A percentile compares a stretch with the other conserved stretches of the same genome.
These are phyloP conservation scores for Fusarium scirpi DNA, from an alignment of 2,329 filamentous ascomycete genomes.

Conservation along the genomic window DNA sequence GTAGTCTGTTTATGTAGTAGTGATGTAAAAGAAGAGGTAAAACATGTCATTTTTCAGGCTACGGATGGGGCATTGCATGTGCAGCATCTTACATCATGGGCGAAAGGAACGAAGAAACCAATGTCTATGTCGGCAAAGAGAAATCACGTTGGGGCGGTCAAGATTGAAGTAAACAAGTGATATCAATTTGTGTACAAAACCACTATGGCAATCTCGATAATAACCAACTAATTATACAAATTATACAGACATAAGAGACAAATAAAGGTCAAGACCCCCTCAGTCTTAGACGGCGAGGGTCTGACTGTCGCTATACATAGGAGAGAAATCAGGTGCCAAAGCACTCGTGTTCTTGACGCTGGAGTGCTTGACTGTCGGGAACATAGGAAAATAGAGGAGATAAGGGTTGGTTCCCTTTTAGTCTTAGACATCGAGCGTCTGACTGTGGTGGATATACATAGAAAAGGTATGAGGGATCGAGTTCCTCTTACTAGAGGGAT, in stretches of 20 bases:
- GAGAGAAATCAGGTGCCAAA: conserved; percentile 8
- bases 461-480: conserved; percentile 14
- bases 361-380: conserved; percentile 7
- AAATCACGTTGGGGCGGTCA: neutral
- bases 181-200: conserved; percentile 16
- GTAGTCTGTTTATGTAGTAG: neutral
- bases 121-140: neutral
- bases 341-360: neutral
- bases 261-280: conserved; percentile 3
- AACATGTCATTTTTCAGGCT: neutral
- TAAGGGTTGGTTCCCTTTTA: neutral
- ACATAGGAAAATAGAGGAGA: conserved; percentile 3
- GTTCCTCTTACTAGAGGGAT: conserved; percentile 6
- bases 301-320: conserved; percentile 17
- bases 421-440: conserved; percentile 1
- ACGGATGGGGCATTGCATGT: neutral
- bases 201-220: neutral
- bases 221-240: conserved; percentile 10
- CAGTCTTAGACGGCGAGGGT: neutral
- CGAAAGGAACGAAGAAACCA: neutral
- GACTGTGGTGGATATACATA: conserved; percentile 23
- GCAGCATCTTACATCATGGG: neutral
- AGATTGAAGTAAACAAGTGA: neutral
- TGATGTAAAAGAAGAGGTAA: neutral
- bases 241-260: conserved; percentile 26